These are phyloP conservation scores for Colletotrichum eremochloae DNA, from an alignment of 2,329 filamentous ascomycete species.

Conservation along the genomic window DNA sequence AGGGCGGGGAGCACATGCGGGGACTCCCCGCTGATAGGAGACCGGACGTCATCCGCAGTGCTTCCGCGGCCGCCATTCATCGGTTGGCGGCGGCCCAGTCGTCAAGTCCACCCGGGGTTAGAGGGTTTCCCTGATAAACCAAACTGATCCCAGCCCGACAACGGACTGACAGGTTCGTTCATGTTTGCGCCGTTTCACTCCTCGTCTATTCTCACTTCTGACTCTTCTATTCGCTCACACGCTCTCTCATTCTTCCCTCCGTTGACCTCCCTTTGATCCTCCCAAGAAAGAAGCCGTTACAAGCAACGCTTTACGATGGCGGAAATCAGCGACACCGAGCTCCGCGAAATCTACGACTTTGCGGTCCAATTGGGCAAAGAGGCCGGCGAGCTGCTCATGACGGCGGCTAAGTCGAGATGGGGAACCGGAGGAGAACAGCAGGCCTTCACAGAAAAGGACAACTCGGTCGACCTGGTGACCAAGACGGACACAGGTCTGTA, in stretches of 20 bases:
- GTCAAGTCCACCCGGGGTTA: slow-evolving; percentile 9
- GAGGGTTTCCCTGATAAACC: slow-evolving; percentile 2
- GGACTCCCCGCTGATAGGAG: slow-evolving; percentile 27
- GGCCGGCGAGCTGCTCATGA: slow-evolving; percentile 76
- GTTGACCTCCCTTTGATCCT: background rate
- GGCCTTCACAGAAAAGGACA: slow-evolving; percentile 75
- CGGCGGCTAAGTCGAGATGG: slow-evolving; percentile 71
- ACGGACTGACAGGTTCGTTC: slow-evolving; percentile 10
- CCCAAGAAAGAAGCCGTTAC: slow-evolving; percentile 9
- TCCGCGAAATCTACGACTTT: slow-evolving; percentile 77
- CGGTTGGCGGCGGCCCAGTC: slow-evolving; percentile 41
- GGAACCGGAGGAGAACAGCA: slow-evolving; percentile 51
- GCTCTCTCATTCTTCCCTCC: background rate
- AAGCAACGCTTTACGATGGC: slow-evolving; percentile 31
- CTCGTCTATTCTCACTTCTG: background rate
- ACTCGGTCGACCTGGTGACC: slow-evolving; percentile 82
- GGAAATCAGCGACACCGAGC: slow-evolving; percentile 58
- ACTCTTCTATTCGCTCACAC: background rate
- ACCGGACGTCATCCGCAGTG: slow-evolving; percentile 36
- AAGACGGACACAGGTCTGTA: slow-evolving; percentile 78
- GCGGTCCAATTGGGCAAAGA: slow-evolving; percentile 78
- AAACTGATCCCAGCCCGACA: slow-evolving; percentile 5
- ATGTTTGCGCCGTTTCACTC: slow-evolving; percentile 11
- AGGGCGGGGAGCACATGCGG: slow-evolving; percentile 19
- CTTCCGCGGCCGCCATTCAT: slow-evolving; percentile 33